Evolutionary conservation across 2,329 filamentous ascomycete genomes (phyloP), one percentile per base, ranked within the genome.

Genomic region (Aspergillus arachidicola): DNA sequence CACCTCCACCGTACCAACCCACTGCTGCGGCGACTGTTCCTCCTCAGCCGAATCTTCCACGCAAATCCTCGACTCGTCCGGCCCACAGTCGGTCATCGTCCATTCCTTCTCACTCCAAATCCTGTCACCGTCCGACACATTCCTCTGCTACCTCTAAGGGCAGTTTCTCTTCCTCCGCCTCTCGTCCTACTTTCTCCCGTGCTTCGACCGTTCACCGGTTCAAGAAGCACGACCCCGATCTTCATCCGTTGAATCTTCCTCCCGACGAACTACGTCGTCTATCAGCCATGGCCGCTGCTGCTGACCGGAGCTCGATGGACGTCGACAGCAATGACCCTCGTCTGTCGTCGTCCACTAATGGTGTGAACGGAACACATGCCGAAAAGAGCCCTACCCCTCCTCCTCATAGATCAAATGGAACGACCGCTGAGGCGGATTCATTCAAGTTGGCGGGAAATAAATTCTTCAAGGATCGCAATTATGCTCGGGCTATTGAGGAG

Each of bases 361-460:
- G 74, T n/a, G 71, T 73, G 60, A 69, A 74, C 50, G 70, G 73
- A 59, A 69, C 69, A 48, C 71, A 79, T 19, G 66, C 70, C 56
- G 76, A 79, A 60, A 74, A 77, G 57, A 82, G 78, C 64, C 81
- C 79, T 4, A 79, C 80, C 59, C 82, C 81, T 58, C 82, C 80
- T 57, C 81, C 80, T 21, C 80, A 83, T 68, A 71, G 82, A 78
- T 69, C 83, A 50, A 85, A 79, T 71, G 80, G 83, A 21, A 80
- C 81, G 66, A 78, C 71, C 48, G 91, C 94, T 59, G 92, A 97
- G 75, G 93, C 94, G 30, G 95, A 99, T 81, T 85, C 88, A 14
- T 97, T 90, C 86, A 99, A 99, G 84, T 87, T 91, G 71, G 88
- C 92, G 2, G 95, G 95, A 63, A 99, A 99, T 82, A 95, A 95